A percentile compares a stretch with the other conserved stretches of the same genome.
phyloP scores from a whole-genome alignment of 345 rosid genomes.

The Brassica carinata region DNA sequence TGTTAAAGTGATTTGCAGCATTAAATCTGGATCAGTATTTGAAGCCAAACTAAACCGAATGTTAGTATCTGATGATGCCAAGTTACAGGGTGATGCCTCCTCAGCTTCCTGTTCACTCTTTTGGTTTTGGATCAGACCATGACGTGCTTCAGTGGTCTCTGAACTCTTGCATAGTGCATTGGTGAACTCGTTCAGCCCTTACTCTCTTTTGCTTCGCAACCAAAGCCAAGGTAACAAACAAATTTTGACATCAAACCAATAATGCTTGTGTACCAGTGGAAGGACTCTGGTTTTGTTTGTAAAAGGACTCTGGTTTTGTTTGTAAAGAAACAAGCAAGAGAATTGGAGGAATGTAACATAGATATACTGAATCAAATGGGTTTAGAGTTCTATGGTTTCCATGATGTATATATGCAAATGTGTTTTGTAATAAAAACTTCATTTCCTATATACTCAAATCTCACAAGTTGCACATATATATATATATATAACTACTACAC shows the following conservation, averaged over 20 bases:
- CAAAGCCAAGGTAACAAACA: constrained; percentile 58
- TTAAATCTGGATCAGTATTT: neutral
- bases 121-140: constrained; percentile 88
- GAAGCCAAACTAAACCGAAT: neutral
- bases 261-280: constrained; percentile 11
- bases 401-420: neutral
- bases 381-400: neutral
- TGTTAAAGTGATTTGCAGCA: neutral
- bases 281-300: neutral
- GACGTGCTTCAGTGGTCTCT: constrained; percentile 72
- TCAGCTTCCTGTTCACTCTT: constrained; percentile 75
- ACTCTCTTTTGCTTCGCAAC: constrained; percentile 59
- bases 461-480: neutral
- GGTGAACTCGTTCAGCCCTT: constrained; percentile 46
- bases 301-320: neutral
- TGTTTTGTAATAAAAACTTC: neutral
- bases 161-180: constrained; percentile 44
- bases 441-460: neutral
- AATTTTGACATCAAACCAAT: constrained; percentile 17
- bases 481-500: neutral
- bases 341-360: constrained; percentile 4
- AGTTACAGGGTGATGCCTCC: constrained; percentile 64
- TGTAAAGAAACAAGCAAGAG: constrained; percentile 1
- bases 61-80: constrained; percentile 18
- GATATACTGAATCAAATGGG: constrained; percentile 8